Conservation (phyloP, 2,329 filamentous ascomycete species). For the Calonectria crousiana region DNA sequence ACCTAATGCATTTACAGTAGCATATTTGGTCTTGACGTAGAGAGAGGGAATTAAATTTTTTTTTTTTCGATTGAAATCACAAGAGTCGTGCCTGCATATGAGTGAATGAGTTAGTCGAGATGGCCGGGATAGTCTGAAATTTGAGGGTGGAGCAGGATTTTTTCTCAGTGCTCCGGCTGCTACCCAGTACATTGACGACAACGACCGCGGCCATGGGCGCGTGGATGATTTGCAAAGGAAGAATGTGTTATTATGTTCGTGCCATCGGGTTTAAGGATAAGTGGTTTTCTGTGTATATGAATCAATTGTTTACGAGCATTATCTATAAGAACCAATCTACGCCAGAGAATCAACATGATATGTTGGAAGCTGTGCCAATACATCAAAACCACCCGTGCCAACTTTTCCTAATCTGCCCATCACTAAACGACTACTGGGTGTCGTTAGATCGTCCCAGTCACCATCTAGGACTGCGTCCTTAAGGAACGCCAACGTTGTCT, state of each 20-base stretch:
- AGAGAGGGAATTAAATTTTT: too few relatives aligned
- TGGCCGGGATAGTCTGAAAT: background rate
- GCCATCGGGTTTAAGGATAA: background rate
- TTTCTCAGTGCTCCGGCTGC: background rate
- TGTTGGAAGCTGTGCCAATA: slow-evolving; percentile 74
- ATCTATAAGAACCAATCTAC: slow-evolving; percentile 36
- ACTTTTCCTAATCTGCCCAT: slow-evolving; percentile 85
- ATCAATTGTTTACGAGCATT: slow-evolving; percentile 27
- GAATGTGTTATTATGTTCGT: background rate
- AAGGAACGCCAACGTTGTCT: slow-evolving; percentile 94
- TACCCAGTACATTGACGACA: background rate
- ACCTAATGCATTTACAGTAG: background rate
- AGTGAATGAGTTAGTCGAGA: background rate
- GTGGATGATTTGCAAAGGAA: background rate
- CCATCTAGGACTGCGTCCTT: slow-evolving; percentile 91
- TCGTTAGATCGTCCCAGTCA: slow-evolving; percentile 89
- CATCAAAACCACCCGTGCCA: slow-evolving; percentile 93
- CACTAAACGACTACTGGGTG: slow-evolving; percentile 89
- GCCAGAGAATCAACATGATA: slow-evolving; percentile 55
- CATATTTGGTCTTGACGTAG: background rate
- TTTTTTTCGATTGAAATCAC: background rate
- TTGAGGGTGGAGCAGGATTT: background rate
- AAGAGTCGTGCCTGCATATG: background rate
- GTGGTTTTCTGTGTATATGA: background rate
- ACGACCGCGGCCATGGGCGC: background rate